Conservation (phyloP, 2,329 filamentous ascomycete species). For the Xylaria hypoxylon region DNA sequence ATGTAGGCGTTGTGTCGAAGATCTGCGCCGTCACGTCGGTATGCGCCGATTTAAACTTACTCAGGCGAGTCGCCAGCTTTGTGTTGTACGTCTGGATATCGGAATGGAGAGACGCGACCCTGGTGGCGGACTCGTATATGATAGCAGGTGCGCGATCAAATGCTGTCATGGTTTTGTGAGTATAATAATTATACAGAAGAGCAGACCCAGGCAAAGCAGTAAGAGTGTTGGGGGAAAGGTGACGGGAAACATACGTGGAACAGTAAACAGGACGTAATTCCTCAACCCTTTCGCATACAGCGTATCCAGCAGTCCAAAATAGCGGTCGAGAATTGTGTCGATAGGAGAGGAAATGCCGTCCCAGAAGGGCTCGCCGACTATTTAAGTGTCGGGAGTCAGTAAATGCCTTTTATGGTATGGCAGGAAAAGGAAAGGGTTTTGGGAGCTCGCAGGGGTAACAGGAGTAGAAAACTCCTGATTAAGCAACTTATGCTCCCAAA, state of each 20-base stretch:
- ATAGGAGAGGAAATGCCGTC: constrained; percentile 42
- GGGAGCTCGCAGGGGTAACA: too few relatives aligned
- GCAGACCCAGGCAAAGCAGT: too few relatives aligned
- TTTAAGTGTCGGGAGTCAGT: too few relatives aligned
- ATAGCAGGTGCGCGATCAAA: constrained; percentile 41
- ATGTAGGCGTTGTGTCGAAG: constrained; percentile 40
- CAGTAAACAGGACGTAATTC: constrained; percentile 40
- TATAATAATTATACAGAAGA: neutral
- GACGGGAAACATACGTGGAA: constrained; percentile 37
- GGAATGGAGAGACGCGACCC: constrained; percentile 36
- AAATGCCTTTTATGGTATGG: too few relatives aligned
- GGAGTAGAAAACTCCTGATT: too few relatives aligned
- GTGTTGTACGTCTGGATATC: constrained; percentile 41
- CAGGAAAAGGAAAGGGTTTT: too few relatives aligned
- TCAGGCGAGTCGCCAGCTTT: constrained; percentile 33
- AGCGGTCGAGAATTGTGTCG: constrained; percentile 34
- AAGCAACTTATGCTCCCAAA: too few relatives aligned
- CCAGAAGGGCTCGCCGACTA: constrained; percentile 49
- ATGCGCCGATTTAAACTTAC: constrained; percentile 33
- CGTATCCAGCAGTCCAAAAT: constrained; percentile 38
- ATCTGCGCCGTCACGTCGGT: constrained; percentile 33
- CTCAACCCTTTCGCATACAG: constrained; percentile 38
- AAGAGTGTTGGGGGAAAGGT: neutral
- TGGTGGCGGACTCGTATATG: constrained; percentile 19
- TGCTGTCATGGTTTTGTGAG: constrained; percentile 22